Evolutionary conservation across 1,139 yeast genomes (phyloP), one percentile per base, ranked within the genome.

Genomic region (Blastobotrys petasosporus): DNA sequence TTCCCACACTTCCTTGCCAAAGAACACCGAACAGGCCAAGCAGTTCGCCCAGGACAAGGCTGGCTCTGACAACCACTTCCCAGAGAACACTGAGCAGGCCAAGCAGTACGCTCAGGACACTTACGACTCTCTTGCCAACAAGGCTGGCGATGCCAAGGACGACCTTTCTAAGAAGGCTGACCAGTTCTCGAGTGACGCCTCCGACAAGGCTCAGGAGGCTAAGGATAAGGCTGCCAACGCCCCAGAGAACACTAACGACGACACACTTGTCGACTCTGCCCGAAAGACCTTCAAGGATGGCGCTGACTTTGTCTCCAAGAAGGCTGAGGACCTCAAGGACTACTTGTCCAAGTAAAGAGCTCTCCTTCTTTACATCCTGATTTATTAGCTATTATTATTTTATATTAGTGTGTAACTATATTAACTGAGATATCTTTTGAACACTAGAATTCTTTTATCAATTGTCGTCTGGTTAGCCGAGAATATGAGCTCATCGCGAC

Each of bases 1-100:
- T 31, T 36, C 32, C 25, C 32, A 11, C 25, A 6, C 39, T 23
- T 9, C 15, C 15, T 16, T 37, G 23, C 41, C 41, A 37, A 20
- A 28, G n/a, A 37, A 42, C 28, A 42, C 41, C 28, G 33, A 37
- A 37, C 41, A 42, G 20, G 45, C 45, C 32, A 42, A 42, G 41
- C 31, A 42, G 17, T n/a, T 20, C 28, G 45, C 45, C 29, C 25
- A 20, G 25, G 25, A 20, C 25, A 20, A 20, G 25, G 25, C 25
- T 7, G 25, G 25, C 25, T 36, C 32, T 34, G 33, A 11, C 25
- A n/a, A 23, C 11, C 9, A n/a, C 15, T 16, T 37, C 13, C 41
- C 41, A 37, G 13, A 28, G n/a, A 37, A 42, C 28, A 42, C 41
- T 32, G 33, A 37, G 32, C 41, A 42, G 20, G 45, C 45, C 25